Evolutionary conservation across 805 yeast genomes (phyloP).

Genomic region (Cyberlindnera americana): DNA sequence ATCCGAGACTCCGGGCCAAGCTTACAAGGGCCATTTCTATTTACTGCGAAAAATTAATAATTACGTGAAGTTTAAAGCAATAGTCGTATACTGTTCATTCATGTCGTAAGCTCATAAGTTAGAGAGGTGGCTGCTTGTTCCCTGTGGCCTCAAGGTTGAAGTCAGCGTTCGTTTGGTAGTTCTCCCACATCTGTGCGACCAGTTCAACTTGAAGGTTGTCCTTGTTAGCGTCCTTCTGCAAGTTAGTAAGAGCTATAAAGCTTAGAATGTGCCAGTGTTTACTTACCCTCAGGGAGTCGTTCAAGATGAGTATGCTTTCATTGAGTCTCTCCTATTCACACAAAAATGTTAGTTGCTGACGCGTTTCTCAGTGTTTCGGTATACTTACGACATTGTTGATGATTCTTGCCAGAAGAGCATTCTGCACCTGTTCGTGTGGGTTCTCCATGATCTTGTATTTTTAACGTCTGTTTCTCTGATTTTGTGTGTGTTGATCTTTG

Average conservation of each 20-base stretch:
- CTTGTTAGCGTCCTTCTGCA: conserved; percentile 47
- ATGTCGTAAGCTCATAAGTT: background rate
- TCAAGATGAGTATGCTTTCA: conserved; percentile 63
- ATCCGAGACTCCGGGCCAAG: no score
- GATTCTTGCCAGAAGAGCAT: conserved; percentile 71
- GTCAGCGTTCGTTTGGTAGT: conserved; percentile 65
- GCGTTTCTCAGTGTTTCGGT: background rate
- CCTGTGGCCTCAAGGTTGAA: conserved; percentile 67
- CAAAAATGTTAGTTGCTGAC: background rate
- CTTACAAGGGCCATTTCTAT: no score
- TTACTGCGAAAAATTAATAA: no score
- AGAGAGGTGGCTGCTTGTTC: conserved; percentile 51
- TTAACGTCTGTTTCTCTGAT: background rate
- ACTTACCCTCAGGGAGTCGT: conserved; percentile 49
- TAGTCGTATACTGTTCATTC: no score
- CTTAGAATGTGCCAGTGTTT: background rate
- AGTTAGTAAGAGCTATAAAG: no score
- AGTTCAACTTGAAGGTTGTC: conserved; percentile 68
- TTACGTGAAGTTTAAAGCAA: no score
- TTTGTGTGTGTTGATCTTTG: background rate
- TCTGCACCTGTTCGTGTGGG: conserved; percentile 82
- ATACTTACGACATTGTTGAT: conserved; percentile 64
- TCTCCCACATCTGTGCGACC: conserved; percentile 75
- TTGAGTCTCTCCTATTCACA: conserved; percentile 57
- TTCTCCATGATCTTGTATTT: conserved; percentile 54